phyloP scores from a whole-genome alignment of 305 asterid genomes.

The Fraxinus platypoda region DNA sequence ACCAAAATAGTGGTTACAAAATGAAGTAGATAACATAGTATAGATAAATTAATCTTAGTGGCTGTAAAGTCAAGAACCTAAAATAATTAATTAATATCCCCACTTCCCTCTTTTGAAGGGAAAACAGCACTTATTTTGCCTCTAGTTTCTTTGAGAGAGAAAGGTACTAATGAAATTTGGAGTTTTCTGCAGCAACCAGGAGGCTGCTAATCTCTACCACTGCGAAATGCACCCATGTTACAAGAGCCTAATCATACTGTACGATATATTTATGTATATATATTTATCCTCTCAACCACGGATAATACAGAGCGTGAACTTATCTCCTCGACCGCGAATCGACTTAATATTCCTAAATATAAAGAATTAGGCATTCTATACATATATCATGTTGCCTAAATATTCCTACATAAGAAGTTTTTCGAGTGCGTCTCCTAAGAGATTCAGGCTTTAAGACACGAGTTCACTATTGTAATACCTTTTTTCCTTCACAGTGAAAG shows the following conservation, averaged over 20 bases:
- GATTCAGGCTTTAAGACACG: neutral
- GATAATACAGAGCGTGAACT: neutral
- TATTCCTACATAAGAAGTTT: neutral
- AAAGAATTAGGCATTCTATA: neutral
- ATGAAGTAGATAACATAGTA: neutral
- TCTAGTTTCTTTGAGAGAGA: neutral
- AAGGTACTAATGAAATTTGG: neutral
- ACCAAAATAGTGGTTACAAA: neutral
- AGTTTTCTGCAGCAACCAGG: neutral
- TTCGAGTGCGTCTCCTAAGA: neutral
- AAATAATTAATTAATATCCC: neutral
- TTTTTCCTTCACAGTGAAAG: neutral
- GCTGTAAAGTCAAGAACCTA: neutral
- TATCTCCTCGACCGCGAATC: neutral
- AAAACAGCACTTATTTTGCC: neutral
- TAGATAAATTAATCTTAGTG: neutral
- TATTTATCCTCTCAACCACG: neutral
- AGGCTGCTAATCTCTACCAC: neutral
- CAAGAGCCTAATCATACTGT: neutral
- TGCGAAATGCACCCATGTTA: neutral
- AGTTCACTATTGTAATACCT: neutral
- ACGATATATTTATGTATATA: neutral
- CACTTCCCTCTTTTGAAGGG: neutral
- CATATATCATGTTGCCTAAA: neutral
- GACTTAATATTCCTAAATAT: neutral